Evolutionary conservation across 768 basidiomycete genomes (phyloP).

Genomic region (Amanita jacksonii): DNA sequence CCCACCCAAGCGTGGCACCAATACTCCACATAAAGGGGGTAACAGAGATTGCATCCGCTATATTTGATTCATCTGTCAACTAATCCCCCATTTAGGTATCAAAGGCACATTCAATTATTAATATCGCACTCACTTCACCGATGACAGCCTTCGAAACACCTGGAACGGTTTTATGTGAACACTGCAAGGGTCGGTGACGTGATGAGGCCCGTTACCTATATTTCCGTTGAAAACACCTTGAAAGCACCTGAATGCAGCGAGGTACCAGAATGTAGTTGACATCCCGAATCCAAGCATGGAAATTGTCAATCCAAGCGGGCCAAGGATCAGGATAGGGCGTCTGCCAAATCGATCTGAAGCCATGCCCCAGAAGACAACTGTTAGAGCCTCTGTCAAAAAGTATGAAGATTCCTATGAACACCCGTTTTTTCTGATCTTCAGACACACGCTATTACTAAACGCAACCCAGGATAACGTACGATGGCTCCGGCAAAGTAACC

Average conservation of each 20-base stretch:
- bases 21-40: conserved; percentile 27
- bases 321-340: conserved; percentile 32
- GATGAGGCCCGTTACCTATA: neutral
- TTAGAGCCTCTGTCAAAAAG: conserved; percentile 32
- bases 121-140: neutral
- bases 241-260: conserved; percentile 13
- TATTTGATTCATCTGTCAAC: conserved; percentile 32
- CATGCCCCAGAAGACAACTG: conserved; percentile 36
- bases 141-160: conserved; percentile 1
- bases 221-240: conserved; percentile 7
- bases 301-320: conserved; percentile 29
- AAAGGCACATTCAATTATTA: neutral
- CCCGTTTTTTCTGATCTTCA: neutral
- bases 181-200: conserved; percentile 19
- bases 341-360: conserved; percentile 34
- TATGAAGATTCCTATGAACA: conserved; percentile 30
- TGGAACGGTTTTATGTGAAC: conserved; percentile 20
- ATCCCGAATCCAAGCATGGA: conserved; percentile 34
- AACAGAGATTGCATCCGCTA: conserved; percentile 27
- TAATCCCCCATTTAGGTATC: conserved; percentile 22
- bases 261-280: conserved; percentile 27
- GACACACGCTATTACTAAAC: too few relatives aligned
- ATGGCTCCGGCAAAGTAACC: conserved; percentile 35
- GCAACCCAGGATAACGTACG: conserved; percentile 20
- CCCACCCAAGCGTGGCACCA: conserved; percentile 24